These are phyloP conservation scores for Rhynchosporium secalis DNA, from an alignment of 2,329 filamentous ascomycete species.

Conservation along the genomic window DNA sequence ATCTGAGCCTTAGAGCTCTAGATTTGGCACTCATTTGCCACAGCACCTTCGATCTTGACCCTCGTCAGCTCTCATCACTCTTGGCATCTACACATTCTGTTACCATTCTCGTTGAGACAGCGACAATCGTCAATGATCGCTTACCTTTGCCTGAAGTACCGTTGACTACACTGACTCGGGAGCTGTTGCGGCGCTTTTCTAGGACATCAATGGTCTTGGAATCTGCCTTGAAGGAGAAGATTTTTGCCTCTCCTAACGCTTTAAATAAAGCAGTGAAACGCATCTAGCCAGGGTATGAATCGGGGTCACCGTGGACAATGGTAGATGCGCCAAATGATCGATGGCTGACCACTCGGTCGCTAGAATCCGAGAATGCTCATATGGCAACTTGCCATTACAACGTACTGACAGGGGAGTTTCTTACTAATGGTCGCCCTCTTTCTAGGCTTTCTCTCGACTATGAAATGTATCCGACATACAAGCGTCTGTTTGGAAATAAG, in stretches of 20 bases:
- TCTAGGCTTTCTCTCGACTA: slow-evolving; percentile 49
- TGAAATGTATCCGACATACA: slow-evolving; percentile 33
- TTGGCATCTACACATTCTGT: slow-evolving; percentile 36
- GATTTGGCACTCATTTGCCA: slow-evolving; percentile 47
- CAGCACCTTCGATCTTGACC: slow-evolving; percentile 48
- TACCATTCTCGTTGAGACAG: slow-evolving; percentile 42
- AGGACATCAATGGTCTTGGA: slow-evolving; percentile 29
- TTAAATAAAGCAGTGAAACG: slow-evolving; percentile 34
- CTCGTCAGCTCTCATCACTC: slow-evolving; percentile 33
- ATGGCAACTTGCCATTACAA: slow-evolving; percentile 47
- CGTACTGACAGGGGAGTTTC: slow-evolving; percentile 51
- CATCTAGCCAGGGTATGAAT: slow-evolving; percentile 38
- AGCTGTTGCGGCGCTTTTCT: slow-evolving; percentile 14
- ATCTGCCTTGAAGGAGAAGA: slow-evolving; percentile 22
- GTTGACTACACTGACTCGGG: slow-evolving; percentile 41
- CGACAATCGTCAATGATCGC: slow-evolving; percentile 43
- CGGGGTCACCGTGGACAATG: slow-evolving; percentile 32
- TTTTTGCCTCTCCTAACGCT: slow-evolving; percentile 25
- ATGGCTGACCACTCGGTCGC: slow-evolving; percentile 40
- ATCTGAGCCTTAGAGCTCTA: slow-evolving; percentile 41
- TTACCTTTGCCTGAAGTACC: slow-evolving; percentile 41
- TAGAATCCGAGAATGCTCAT: background rate
- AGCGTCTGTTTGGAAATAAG: slow-evolving; percentile 29
- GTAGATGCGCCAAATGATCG: slow-evolving; percentile 35
- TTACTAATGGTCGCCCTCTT: slow-evolving; percentile 53